phyloP scores from a whole-genome alignment of 148 eudicot species.

The Vaccinium corymbosum region DNA sequence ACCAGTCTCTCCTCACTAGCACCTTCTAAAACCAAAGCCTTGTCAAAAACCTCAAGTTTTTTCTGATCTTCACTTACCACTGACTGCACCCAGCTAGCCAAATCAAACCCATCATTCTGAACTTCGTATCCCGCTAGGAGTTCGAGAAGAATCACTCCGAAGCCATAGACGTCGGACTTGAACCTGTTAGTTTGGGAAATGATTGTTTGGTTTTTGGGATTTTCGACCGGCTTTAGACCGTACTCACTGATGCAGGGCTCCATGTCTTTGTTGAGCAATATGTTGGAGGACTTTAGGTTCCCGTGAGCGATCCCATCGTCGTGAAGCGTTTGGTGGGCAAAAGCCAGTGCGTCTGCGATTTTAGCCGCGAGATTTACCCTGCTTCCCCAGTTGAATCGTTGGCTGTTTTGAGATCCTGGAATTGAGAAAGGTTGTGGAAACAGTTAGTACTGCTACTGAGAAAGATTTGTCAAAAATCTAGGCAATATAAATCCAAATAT shows the following conservation, averaged over 20 bases:
- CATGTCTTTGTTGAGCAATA: conserved; percentile 28
- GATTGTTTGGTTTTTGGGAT: conserved; percentile 14
- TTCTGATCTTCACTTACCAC: conserved; percentile 42
- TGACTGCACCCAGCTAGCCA: conserved; percentile 39
- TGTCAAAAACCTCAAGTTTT: conserved; percentile 41
- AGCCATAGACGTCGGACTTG: conserved; percentile 26
- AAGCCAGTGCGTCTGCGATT: conserved; percentile 32
- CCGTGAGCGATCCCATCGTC: conserved; percentile 38
- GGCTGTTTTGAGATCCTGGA: conserved; percentile 30
- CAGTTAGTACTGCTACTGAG: not conserved
- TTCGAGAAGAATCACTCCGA: conserved; percentile 44
- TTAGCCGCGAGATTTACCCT: conserved; percentile 28
- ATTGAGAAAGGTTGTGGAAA: not conserved
- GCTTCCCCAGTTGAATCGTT: conserved; percentile 36
- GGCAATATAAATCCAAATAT: not conserved
- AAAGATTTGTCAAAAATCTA: not conserved
- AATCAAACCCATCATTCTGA: conserved; percentile 31
- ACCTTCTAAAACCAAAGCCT: conserved; percentile 8
- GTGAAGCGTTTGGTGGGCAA: conserved; percentile 30
- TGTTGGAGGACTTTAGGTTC: conserved; percentile 45
- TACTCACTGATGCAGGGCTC: conserved; percentile 41
- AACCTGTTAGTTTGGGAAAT: conserved; percentile 14
- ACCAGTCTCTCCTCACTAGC: conserved; percentile 38
- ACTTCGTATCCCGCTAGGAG: conserved; percentile 40
- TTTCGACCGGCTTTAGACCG: conserved; percentile 31